Conservation (phyloP, 106 monocot species). For the Posidonia australis region DNA sequence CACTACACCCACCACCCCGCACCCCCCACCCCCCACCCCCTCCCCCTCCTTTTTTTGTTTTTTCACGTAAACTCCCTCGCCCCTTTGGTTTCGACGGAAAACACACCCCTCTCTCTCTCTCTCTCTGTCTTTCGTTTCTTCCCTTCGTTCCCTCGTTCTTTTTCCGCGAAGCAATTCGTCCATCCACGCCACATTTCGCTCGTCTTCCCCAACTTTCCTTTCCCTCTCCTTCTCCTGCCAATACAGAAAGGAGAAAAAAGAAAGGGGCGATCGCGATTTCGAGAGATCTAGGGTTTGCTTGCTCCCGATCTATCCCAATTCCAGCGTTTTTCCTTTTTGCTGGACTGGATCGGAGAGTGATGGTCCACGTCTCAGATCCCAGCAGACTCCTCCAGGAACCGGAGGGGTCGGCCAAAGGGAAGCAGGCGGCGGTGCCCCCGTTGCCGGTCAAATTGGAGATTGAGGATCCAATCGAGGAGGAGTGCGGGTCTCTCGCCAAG, state of each 20-base stretch:
- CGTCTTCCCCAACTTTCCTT: not conserved
- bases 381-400: conserved; percentile 18
- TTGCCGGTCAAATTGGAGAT: conserved; percentile 49
- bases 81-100: no score
- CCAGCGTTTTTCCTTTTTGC: not conserved
- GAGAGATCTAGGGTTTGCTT: conserved; percentile 1
- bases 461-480: conserved; percentile 50
- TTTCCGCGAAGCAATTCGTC: no score
- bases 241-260: not conserved
- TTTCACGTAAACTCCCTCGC: no score
- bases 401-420: conserved; percentile 2
- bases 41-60: no score
- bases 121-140: not conserved
- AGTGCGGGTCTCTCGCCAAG: conserved; percentile 50
- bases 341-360: conserved; percentile 1
- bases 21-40: no score
- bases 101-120: no score
- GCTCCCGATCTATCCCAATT: no score
- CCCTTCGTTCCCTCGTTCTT: not conserved
- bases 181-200: not conserved
- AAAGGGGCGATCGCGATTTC: not conserved
- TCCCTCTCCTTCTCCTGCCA: not conserved
- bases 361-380: conserved; percentile 45
- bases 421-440: conserved; percentile 4
- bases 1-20: no score